phyloP scores from a whole-genome alignment of 169 alveolate genomes.

The Cryptosporidium ubiquitum region DNA sequence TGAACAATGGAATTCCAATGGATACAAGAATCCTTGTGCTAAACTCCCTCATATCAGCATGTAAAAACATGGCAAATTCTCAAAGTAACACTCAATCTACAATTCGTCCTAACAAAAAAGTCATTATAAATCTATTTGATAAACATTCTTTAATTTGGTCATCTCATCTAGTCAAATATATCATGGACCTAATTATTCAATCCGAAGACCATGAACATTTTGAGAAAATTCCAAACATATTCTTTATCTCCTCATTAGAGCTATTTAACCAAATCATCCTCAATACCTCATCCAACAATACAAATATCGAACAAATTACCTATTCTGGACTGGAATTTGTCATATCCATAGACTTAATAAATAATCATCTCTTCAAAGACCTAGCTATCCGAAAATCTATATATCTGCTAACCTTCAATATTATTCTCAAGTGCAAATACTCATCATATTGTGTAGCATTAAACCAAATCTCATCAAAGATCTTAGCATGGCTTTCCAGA shows the following conservation, averaged over 20 bases:
- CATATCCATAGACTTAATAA: not conserved
- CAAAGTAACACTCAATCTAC: not conserved
- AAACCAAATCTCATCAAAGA: not conserved
- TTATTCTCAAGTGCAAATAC: constrained; percentile 9
- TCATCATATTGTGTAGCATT: not conserved
- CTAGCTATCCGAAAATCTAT: constrained; percentile 13
- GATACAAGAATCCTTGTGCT: constrained; percentile 33
- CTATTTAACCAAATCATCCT: constrained; percentile 50
- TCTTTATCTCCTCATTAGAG: constrained; percentile 31
- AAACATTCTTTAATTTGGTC: constrained; percentile 37
- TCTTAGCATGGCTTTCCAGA: constrained; percentile 11
- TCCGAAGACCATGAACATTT: constrained; percentile 2
- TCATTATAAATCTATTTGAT: constrained; percentile 13
- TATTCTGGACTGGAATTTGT: constrained; percentile 18
- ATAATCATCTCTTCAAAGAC: constrained; percentile 14
- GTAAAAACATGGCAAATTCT: constrained; percentile 16
- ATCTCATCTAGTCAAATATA: constrained; percentile 6
- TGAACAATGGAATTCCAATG: constrained; percentile 43
- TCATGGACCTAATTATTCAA: not conserved
- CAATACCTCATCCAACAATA: constrained; percentile 1
- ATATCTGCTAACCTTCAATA: constrained; percentile 12
- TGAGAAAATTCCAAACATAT: constrained; percentile 45
- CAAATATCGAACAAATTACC: constrained; percentile 5
- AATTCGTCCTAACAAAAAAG: not conserved
- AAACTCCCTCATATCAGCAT: constrained; percentile 29